phyloP scores from a whole-genome alignment of 2,329 filamentous ascomycete species.

The Gnomoniopsis sp. region DNA sequence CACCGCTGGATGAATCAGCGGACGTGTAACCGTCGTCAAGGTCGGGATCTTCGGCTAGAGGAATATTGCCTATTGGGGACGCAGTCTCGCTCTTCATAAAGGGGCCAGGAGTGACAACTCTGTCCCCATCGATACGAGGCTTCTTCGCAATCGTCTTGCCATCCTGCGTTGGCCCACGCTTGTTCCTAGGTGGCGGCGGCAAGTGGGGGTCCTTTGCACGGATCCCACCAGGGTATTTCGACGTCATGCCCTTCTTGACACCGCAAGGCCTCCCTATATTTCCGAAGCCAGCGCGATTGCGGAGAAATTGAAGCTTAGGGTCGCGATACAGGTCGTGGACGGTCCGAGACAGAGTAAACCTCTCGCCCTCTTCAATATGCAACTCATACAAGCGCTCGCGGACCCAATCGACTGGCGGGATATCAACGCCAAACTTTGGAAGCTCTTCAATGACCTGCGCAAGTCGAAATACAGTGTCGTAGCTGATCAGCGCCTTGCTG shows the following conservation, averaged over 20 bases:
- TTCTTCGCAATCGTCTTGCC: not conserved
- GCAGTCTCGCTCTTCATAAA: not conserved
- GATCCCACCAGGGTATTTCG: constrained; percentile 25
- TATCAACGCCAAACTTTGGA: constrained; percentile 48
- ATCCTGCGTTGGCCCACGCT: constrained; percentile 16
- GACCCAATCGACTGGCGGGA: constrained; percentile 54
- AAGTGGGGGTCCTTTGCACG: constrained; percentile 25
- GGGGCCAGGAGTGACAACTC: not conserved
- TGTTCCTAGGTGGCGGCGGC: constrained; percentile 10
- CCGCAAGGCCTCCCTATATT: constrained; percentile 56
- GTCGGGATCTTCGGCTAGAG: constrained; percentile 33
- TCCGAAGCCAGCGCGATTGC: constrained; percentile 51
- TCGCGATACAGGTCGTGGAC: constrained; percentile 56
- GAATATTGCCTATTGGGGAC: not conserved
- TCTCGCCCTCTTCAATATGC: constrained; percentile 36
- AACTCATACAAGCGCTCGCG: constrained; percentile 55
- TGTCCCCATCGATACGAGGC: not conserved
- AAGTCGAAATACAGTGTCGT: constrained; percentile 55
- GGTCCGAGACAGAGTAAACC: constrained; percentile 49
- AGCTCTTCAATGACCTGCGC: constrained; percentile 50
- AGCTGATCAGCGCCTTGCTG: constrained; percentile 41
- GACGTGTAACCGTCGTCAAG: constrained; percentile 45
- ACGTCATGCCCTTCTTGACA: constrained; percentile 29
- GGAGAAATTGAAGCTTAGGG: constrained; percentile 44
- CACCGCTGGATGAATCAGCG: constrained; percentile 46